These are phyloP conservation scores for Mycena belliarum DNA, from an alignment of 768 basidiomycete genomes.

Conservation along the genomic window DNA sequence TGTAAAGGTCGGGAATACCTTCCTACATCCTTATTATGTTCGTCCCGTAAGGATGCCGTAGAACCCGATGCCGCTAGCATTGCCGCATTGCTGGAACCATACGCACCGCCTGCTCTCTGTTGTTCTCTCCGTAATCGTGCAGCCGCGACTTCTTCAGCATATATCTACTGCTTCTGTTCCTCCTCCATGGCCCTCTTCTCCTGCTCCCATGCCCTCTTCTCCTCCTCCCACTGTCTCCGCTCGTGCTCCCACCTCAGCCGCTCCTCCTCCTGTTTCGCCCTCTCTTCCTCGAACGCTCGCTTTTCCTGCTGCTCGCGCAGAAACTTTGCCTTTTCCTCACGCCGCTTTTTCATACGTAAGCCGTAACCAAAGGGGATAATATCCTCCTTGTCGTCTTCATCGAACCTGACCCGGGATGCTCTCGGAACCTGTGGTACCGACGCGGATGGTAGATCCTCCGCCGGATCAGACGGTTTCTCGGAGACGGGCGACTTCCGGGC, in stretches of 20 bases:
- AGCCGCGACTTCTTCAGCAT: constrained; percentile 61
- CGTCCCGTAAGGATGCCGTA: constrained; percentile 40
- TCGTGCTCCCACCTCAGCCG: constrained; percentile 46
- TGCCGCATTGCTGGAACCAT: constrained; percentile 30
- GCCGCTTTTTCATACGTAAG: constrained; percentile 70
- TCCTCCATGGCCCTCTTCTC: constrained; percentile 54
- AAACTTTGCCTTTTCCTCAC: constrained; percentile 71
- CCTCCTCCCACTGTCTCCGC: constrained; percentile 43
- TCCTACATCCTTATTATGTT: constrained; percentile 46
- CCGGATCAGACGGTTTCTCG: constrained; percentile 11
- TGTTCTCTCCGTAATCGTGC: constrained; percentile 63
- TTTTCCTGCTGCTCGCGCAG: constrained; percentile 60
- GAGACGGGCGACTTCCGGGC: constrained; percentile 16
- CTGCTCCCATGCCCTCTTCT: constrained; percentile 49
- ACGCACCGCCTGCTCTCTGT: constrained; percentile 47
- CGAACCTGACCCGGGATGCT: constrained; percentile 66
- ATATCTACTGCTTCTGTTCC: constrained; percentile 53
- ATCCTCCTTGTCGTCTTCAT: constrained; percentile 68
- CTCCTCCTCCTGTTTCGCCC: constrained; percentile 42
- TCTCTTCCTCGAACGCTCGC: constrained; percentile 49
- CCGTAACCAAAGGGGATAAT: constrained; percentile 67
- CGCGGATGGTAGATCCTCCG: neutral
- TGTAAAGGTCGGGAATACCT: constrained; percentile 38
- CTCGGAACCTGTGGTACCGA: constrained; percentile 18
- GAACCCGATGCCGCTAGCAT: constrained; percentile 35